Evolutionary conservation across 2,329 filamentous ascomycete genomes (phyloP).

Genomic region (Cladophialophora yegresii): DNA sequence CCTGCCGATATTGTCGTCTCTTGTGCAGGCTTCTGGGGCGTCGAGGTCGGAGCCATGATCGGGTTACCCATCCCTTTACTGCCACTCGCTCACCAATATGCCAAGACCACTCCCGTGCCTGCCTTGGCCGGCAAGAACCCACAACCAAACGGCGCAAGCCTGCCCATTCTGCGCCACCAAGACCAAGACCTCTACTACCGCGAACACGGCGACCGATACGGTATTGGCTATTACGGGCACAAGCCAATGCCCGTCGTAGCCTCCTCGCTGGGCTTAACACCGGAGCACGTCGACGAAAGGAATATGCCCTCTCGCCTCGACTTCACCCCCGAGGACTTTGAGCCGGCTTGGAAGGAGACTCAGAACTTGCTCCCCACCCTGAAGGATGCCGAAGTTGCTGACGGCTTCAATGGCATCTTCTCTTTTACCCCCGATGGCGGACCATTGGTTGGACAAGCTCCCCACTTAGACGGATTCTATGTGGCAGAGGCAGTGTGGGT

Average conservation of each 20-base stretch:
- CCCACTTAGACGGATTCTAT: constrained; percentile 62
- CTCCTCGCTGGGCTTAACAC: constrained; percentile 56
- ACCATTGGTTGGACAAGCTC: constrained; percentile 60
- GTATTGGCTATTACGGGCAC: constrained; percentile 67
- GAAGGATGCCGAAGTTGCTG: constrained; percentile 53
- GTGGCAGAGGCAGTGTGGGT: constrained; percentile 69
- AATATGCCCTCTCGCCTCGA: constrained; percentile 65
- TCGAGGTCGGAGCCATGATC: constrained; percentile 64
- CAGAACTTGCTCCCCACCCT: constrained; percentile 58
- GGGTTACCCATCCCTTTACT: constrained; percentile 60
- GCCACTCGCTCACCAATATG: constrained; percentile 65
- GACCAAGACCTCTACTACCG: constrained; percentile 67
- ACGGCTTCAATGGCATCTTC: constrained; percentile 67
- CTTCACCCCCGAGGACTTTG: constrained; percentile 63
- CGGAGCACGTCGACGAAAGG: constrained; percentile 57
- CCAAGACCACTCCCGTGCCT: constrained; percentile 60
- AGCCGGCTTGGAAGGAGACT: constrained; percentile 60
- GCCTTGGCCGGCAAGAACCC: constrained; percentile 47
- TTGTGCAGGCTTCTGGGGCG: constrained; percentile 67
- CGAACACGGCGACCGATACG: constrained; percentile 63
- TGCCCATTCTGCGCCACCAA: constrained; percentile 64
- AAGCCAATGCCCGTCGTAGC: constrained; percentile 62
- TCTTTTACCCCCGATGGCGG: constrained; percentile 67
- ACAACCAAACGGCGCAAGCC: constrained; percentile 52
- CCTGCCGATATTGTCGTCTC: constrained; percentile 63